Base-by-base conservation (phyloP, 345 rosid species). In the Chamaenerion angustifolium region DNA sequence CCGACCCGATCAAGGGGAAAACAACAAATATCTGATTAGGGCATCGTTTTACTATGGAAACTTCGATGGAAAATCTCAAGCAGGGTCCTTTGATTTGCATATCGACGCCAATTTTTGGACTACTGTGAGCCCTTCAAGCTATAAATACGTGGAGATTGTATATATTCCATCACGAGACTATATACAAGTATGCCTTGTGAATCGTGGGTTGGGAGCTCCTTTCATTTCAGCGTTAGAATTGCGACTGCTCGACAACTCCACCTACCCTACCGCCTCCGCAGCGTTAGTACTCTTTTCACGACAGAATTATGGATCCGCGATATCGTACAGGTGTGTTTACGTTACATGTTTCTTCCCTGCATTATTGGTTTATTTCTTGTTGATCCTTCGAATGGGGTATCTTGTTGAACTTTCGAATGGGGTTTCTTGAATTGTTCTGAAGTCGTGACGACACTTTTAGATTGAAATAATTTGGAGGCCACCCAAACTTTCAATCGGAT, bases 1-100 rank as follows among this genome's bases (percentile, higher is more conserved):
- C 3, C 59, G 52, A 42, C 75, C 66, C 14, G 43, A 13, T 9
- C 21, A 61, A 16, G 73, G 67, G 3, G 60, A 46, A 17, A n/a
- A 48, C 21, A 12, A 55, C 12, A 64, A 52, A 8, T 78, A 78
- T 51, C 7, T 69, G n/a, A 64, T 73, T 58, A 57, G 71, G 51
- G 61, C 71, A 10, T 17, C 0, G 15, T 73, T 72, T 56, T 35
- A 52, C 42, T 74, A 74, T 52, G 83, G 76, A 14, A 69, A 77
- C 18, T 74, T 74, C 10, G 83, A 74, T 23, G 54, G 43, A 0
- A 40, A 46, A 15, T 42, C 60, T 31, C 25, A 60, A 14, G 0
- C 10, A 7, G 72, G 76, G 16, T 11, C 16, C 4, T 79, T 79
- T 43, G 66, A 64, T 44, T 43, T 69, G 17, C 52, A 69, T 52